phyloP scores from a whole-genome alignment of 225 moss, liverwort and hornwort species.

The Polytrichum formosum region DNA sequence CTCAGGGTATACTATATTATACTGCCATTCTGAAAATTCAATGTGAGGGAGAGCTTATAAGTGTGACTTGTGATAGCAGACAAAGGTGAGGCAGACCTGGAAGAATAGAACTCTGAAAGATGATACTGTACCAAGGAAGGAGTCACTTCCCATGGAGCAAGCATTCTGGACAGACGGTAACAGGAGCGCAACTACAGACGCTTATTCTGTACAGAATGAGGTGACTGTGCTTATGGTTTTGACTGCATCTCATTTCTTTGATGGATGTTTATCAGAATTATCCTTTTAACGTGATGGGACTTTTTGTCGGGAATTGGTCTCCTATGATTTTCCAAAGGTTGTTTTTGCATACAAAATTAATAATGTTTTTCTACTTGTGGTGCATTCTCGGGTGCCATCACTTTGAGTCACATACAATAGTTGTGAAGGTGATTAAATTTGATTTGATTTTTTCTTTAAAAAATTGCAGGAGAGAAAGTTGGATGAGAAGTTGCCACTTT shows the following conservation, averaged over 20 bases:
- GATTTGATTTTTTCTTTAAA: too few species aligned
- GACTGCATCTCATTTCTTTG: too few species aligned
- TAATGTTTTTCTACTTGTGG: too few species aligned
- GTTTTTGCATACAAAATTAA: too few species aligned
- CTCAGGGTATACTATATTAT: not conserved
- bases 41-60: too few species aligned
- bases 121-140: conserved; percentile 37
- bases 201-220: conserved; percentile 42
- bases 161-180: conserved; percentile 41
- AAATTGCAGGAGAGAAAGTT: conserved; percentile 32
- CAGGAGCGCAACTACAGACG: conserved; percentile 13
- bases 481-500: conserved; percentile 42
- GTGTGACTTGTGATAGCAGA: conserved; percentile 27
- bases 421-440: too few species aligned
- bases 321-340: too few species aligned
- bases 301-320: too few species aligned
- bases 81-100: conserved; percentile 80
- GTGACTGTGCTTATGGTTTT: conserved; percentile 8
- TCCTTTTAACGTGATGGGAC: too few species aligned
- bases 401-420: too few species aligned
- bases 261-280: too few species aligned
- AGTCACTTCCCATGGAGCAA: conserved; percentile 32
- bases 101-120: conserved; percentile 37
- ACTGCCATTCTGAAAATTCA: not conserved
- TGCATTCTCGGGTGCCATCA: too few species aligned